Evolutionary conservation across 176 grass and related monocot genomes (phyloP), one percentile per base, ranked within the genome.

Genomic region (Echinochloa phyllopogon): DNA sequence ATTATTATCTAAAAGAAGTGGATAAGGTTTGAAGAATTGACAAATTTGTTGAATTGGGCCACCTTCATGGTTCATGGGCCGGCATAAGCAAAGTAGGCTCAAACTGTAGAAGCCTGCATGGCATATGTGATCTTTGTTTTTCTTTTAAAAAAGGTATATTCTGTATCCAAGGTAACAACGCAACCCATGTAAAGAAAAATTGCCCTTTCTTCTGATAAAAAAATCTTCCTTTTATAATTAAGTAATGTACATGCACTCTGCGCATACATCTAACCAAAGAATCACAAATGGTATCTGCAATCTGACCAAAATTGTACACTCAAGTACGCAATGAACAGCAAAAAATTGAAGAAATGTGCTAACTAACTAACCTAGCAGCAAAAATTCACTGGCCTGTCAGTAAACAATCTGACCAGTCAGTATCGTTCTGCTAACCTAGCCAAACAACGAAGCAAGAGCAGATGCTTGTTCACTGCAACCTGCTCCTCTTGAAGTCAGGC

Each of bases 401-500:
- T 10, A 69, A 83, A 71, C 69, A 78, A 37, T 6, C 52, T 18
- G 78, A 6, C 83, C 65, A 77, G 71, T 15, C 39, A 27, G 44
- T 76, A 82, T 81, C 55, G 3, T 66, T 59, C 45, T 38, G 45
- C 67, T 50, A 65, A 41, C 14, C 70, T 68, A 76, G 5, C 21
- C n/a, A 76, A 81, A 41, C 21, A 58, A 71, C 36, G 38, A 72
- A 45, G 21, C 10, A 36, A 72, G 12, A 47, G 48, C 23, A 73
- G 56, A 25, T 7, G 21, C 23, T 27, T 33, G 18, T 16, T 91
- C 75, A 91, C 36, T 76, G 75, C 69, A 88, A 18, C 79, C 91
- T 89, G 83, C 88, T 89, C 71, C 86, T 87, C 86, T 93, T 95
- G 66, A 59, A 82, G 60, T 89, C 82, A 20, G 93, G 91, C 18